Evolutionary conservation across 2,329 filamentous ascomycete species (phyloP).

Genomic region (Diaporthe sp.): DNA sequence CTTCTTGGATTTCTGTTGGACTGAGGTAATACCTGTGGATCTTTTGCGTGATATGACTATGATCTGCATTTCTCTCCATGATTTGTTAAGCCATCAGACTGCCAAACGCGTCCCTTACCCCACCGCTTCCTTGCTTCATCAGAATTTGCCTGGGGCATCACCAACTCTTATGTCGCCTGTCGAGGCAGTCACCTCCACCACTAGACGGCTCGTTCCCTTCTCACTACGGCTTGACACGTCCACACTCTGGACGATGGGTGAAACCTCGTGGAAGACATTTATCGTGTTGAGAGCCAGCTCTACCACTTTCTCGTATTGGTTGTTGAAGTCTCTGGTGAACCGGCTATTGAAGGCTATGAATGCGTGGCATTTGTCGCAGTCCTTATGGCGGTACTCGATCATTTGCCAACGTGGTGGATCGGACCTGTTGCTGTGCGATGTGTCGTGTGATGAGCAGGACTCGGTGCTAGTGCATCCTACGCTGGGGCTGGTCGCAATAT

Average conservation of each 20-base stretch:
- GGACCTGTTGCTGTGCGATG: not conserved
- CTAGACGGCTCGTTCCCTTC: not conserved
- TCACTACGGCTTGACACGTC: not conserved
- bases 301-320: not conserved
- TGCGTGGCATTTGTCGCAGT: not conserved
- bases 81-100: fast-evolving
- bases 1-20: not conserved
- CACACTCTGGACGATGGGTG: not conserved
- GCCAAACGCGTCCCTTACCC: not conserved
- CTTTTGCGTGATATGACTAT: not conserved
- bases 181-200: not conserved
- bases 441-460: not conserved
- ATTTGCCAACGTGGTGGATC: not conserved
- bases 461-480: not conserved
- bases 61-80: too few species aligned
- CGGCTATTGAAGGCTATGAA: not conserved
- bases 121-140: not conserved
- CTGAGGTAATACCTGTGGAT: not conserved
- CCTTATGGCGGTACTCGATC: conserved; percentile 2
- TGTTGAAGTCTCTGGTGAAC: not conserved
- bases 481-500: not conserved
- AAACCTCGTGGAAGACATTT: not conserved
- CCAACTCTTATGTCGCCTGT: not conserved
- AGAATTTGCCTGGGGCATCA: not conserved
- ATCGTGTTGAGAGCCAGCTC: not conserved